These are phyloP conservation scores for Camellia sinensis DNA, from an alignment of 148 eudicot genomes.

Conservation along the genomic window DNA sequence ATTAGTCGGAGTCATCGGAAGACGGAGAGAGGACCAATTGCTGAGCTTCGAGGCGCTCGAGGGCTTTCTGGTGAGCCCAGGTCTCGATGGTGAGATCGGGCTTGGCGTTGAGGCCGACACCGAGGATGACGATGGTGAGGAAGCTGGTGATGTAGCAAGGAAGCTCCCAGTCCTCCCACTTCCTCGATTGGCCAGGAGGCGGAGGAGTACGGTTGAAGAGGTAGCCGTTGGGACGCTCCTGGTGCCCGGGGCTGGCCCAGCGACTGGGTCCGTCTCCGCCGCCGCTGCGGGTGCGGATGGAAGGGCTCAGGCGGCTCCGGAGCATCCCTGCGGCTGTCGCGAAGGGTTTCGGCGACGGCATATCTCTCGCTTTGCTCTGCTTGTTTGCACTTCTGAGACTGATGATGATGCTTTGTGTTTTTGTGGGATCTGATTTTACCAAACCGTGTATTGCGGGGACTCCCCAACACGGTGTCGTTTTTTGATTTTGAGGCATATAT, in stretches of 20 bases:
- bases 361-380: conserved; percentile 1
- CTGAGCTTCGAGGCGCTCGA: conserved; percentile 65
- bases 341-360: conserved; percentile 53
- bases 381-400: neutral
- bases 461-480: neutral
- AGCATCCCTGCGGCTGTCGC: conserved; percentile 54
- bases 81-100: conserved; percentile 96
- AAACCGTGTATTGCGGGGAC: neutral
- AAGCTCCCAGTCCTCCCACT: conserved; percentile 98
- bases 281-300: conserved; percentile 57
- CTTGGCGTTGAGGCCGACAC: conserved; percentile 87
- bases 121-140: conserved; percentile 87
- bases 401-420: neutral
- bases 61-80: conserved; percentile 96
- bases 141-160: conserved; percentile 97
- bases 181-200: conserved; percentile 75
- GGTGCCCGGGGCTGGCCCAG: conserved; percentile 88
- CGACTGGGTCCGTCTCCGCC: conserved; percentile 47
- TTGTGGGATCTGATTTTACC: neutral
- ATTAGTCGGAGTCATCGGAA: conserved; percentile 38
- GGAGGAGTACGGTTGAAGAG: conserved; percentile 69
- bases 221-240: conserved; percentile 91
- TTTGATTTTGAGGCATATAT: neutral
- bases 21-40: conserved; percentile 22
- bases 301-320: conserved; percentile 44